Evolutionary conservation across 2,329 filamentous ascomycete species (phyloP).

Genomic region (Rhynchosporium agropyri): DNA sequence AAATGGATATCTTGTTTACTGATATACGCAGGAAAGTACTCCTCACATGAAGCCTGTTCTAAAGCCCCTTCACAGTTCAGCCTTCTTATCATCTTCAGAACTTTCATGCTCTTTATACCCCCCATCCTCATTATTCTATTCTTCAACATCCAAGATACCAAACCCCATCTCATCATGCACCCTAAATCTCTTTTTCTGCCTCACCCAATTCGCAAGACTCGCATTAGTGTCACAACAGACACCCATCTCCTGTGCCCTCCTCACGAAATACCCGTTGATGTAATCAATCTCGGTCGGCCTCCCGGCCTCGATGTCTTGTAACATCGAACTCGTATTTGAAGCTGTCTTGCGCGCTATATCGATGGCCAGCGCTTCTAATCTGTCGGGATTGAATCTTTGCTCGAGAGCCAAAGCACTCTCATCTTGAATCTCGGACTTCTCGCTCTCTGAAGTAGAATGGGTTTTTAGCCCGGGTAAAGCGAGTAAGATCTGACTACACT

Average conservation of each 20-base stretch:
- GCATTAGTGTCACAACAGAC: conserved; percentile 47
- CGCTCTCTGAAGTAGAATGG: neutral
- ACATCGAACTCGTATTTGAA: conserved; percentile 63
- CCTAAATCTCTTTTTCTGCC: conserved; percentile 28
- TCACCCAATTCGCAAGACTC: conserved; percentile 50
- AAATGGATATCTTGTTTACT: neutral
- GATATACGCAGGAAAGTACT: neutral
- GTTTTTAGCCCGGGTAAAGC: conserved; percentile 33
- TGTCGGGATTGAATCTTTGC: conserved; percentile 15
- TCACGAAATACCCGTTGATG: conserved; percentile 60
- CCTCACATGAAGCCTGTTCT: neutral
- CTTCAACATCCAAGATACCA: conserved; percentile 39
- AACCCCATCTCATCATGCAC: conserved; percentile 36
- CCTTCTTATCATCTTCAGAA: neutral
- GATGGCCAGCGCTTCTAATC: conserved; percentile 43
- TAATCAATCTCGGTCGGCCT: conserved; percentile 58
- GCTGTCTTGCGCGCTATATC: conserved; percentile 52
- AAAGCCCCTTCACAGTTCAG: neutral
- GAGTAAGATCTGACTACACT: conserved; percentile 74
- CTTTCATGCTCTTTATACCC: no score
- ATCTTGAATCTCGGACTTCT: neutral
- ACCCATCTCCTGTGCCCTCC: conserved; percentile 32
- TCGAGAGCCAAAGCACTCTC: neutral
- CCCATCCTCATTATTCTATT: conserved; percentile 19
- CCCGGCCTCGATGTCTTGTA: conserved; percentile 58